A percentile compares a stretch with the other conserved stretches of the same genome.
These are phyloP conservation scores for Eucalyptus globulus DNA, from an alignment of 345 rosid species.

Conservation along the genomic window DNA sequence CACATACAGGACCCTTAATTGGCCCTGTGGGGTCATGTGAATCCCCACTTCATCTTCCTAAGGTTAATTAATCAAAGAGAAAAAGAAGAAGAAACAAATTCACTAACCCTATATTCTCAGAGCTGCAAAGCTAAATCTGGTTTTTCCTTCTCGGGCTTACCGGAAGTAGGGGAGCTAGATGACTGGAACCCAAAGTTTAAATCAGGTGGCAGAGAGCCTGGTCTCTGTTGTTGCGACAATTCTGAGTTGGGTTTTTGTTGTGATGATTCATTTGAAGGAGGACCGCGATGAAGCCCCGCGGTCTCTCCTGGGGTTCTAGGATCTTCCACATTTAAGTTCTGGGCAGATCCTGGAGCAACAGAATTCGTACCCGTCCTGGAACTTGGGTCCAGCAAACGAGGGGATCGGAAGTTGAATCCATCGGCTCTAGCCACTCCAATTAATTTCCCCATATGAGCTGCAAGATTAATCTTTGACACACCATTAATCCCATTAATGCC, in stretches of 20 bases:
- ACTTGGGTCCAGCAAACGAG: conserved; percentile 7
- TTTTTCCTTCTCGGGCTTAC: conserved; percentile 18
- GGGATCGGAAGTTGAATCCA: conserved; percentile 12
- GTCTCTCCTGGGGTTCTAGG: background rate
- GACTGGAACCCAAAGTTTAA: conserved; percentile 29
- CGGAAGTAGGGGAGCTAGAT: conserved; percentile 26
- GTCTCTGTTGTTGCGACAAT: conserved; percentile 3
- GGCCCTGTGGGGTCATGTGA: background rate
- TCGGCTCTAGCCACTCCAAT: conserved; percentile 5
- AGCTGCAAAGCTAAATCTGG: conserved; percentile 60
- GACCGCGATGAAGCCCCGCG: background rate
- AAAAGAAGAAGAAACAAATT: background rate
- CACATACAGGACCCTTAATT: background rate
- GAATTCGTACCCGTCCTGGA: conserved; percentile 2
- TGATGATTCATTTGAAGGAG: background rate
- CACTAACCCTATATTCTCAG: conserved; percentile 2
- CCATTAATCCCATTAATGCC: conserved; percentile 32
- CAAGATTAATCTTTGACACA: conserved; percentile 12
- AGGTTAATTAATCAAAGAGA: conserved; percentile 5
- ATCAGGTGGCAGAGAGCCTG: conserved; percentile 27
- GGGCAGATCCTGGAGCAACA: background rate
- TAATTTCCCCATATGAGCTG: conserved; percentile 20
- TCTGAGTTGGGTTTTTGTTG: conserved; percentile 2
- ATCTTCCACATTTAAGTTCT: conserved; percentile 1
- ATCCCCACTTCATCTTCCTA: conserved; percentile 5